Conservation (phyloP, 306 rosid genomes). For the Psophocarpus tetragonolobus region DNA sequence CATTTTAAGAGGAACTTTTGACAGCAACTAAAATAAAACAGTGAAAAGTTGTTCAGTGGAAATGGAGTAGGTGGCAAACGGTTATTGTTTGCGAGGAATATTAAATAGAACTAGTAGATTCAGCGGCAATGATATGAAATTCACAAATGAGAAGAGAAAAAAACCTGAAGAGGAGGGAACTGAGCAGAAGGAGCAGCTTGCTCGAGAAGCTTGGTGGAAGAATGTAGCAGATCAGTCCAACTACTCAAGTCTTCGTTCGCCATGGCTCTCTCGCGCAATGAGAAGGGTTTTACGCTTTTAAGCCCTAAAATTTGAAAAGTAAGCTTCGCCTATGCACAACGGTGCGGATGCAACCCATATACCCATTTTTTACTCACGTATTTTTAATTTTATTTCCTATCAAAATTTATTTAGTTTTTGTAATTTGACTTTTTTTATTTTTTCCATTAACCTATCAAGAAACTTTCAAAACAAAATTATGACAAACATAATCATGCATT, state of each 20-base stretch:
- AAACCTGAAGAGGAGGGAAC: slow-evolving; percentile 97
- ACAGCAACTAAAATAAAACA: neutral
- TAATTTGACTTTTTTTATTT: too few relatives aligned
- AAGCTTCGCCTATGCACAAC: neutral
- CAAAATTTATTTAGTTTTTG: too few relatives aligned
- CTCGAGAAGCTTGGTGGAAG: slow-evolving; percentile 95
- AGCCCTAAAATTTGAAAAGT: slow-evolving; percentile 45
- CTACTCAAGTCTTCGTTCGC: slow-evolving; percentile 65
- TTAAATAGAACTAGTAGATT: neutral
- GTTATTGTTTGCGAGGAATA: neutral
- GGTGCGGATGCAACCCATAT: neutral
- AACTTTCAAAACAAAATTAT: too few relatives aligned
- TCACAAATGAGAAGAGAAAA: neutral
- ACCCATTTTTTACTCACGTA: too few relatives aligned
- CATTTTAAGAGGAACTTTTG: neutral
- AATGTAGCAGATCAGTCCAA: slow-evolving; percentile 91
- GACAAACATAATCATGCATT: too few relatives aligned
- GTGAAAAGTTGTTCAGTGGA: neutral
- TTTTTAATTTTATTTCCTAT: too few relatives aligned
- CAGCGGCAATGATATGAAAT: neutral
- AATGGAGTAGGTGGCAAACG: neutral
- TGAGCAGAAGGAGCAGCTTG: slow-evolving; percentile 98
- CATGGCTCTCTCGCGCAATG: slow-evolving; percentile 42
- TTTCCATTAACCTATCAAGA: too few relatives aligned
- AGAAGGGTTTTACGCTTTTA: neutral